Evolutionary conservation across 2,329 filamentous ascomycete species (phyloP), one percentile per base, ranked within the genome.

Genomic region (Colletotrichum incanum): DNA sequence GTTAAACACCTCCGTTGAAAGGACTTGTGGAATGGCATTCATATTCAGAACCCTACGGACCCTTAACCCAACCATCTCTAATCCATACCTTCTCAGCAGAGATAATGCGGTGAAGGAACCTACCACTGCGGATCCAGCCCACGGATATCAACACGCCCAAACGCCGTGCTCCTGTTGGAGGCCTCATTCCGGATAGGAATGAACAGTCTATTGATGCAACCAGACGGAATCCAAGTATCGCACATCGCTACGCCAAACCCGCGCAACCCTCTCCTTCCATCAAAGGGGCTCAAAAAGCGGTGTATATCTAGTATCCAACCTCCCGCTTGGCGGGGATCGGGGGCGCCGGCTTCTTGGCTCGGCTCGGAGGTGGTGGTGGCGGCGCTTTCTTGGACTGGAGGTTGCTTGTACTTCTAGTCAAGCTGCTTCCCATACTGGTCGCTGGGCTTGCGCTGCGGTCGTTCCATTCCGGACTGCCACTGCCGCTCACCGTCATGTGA

Each of bases 401-500:
- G 31, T 67, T 75, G 20, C 74, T 79, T 47, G 84, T 80, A 66
- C 82, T 88, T 56, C 85, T 82, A 74, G 83, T 88, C 56, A 89
- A 76, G 39, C 88, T 89, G 45, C 88, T 89, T 71, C 86, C 87
- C 68, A 87, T 85, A 78, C 88, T 90, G 1, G 88, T 90, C 2
- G 88, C 86, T 0, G 88, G 88, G 75, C 88, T 90, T 68, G 87
- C 82, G 76, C 86, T 86, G 66, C 86, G 85, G 56, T 87, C 85
- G 26, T 81, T 83, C 80, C 84, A 87, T 65, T 87, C 85, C 0
- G 86, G 86, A 45, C 87, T 89, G 49, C 84, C 86, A 73, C 86
- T 86, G 73, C 85, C 86, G 74, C 86, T 87, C 9, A 80, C 80
- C 12, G 84, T 85, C 58, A 86, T 87, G 66, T 87, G 84, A 73